These are phyloP conservation scores for Solanum medicagineum DNA, from an alignment of 257 asterid species.

Conservation along the genomic window DNA sequence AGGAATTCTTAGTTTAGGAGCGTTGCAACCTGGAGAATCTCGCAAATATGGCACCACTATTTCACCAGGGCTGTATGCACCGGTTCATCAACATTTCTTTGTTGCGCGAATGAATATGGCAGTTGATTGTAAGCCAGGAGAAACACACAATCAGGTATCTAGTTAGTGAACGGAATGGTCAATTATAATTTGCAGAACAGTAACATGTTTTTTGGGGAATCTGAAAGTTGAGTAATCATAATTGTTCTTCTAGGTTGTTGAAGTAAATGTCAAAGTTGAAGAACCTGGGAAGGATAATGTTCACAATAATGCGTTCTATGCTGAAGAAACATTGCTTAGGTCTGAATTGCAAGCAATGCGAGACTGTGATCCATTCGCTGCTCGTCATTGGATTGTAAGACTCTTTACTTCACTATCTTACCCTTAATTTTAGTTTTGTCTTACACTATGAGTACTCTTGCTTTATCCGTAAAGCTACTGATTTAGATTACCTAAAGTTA, in stretches of 20 bases:
- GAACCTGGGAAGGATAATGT: conserved; percentile 83
- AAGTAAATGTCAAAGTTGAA: conserved; percentile 84
- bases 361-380: conserved; percentile 71
- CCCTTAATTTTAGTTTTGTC: background rate
- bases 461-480: too few species aligned
- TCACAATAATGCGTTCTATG: conserved; percentile 89
- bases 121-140: conserved; percentile 89
- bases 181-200: background rate
- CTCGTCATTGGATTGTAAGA: conserved; percentile 98
- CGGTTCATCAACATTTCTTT: conserved; percentile 95
- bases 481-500: too few species aligned
- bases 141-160: conserved; percentile 80
- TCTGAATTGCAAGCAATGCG: conserved; percentile 92
- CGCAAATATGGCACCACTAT: conserved; percentile 88
- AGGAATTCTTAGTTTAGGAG: conserved; percentile 93
- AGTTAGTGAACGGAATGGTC: background rate
- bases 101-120: conserved; percentile 99
- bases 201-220: background rate
- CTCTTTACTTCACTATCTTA: background rate
- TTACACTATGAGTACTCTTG: background rate
- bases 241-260: conserved; percentile 52
- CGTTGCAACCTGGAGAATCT: conserved; percentile 77
- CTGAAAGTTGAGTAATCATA: background rate
- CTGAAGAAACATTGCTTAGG: conserved; percentile 76
- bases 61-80: conserved; percentile 95